phyloP scores from a whole-genome alignment of 148 eudicot species.

The Hydrangea macrophylla region DNA sequence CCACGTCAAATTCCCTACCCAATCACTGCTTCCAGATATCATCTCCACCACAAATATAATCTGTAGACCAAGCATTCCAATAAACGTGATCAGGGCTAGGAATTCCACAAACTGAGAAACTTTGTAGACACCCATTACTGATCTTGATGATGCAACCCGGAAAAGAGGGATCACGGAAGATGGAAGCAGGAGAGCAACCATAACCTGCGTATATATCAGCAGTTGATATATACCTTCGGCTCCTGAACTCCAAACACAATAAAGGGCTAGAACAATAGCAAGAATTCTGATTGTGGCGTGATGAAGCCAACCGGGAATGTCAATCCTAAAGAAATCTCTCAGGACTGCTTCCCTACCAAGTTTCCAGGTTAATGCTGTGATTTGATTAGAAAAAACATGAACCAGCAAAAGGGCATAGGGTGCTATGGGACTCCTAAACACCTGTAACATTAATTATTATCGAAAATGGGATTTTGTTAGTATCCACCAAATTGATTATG shows the following conservation, averaged over 20 bases:
- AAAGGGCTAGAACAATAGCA: constrained; percentile 68
- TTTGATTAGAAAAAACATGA: constrained; percentile 69
- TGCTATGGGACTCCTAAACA: constrained; percentile 49
- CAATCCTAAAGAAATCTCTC: constrained; percentile 61
- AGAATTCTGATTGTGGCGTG: constrained; percentile 70
- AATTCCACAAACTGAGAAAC: constrained; percentile 71
- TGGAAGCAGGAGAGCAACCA: constrained; percentile 82
- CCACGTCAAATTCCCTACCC: constrained; percentile 77
- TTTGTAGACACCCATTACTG: constrained; percentile 74
- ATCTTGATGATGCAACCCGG: constrained; percentile 72
- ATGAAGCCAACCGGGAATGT: constrained; percentile 93
- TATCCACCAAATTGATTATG: neutral
- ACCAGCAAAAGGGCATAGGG: constrained; percentile 55
- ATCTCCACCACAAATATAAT: constrained; percentile 73
- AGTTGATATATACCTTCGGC: constrained; percentile 87
- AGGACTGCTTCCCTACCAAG: constrained; percentile 59
- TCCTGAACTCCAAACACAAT: constrained; percentile 73
- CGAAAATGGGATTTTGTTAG: neutral
- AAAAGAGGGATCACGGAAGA: constrained; percentile 87
- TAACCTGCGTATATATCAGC: constrained; percentile 69
- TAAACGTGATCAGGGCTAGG: constrained; percentile 47
- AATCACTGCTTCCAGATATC: constrained; percentile 86
- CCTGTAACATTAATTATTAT: constrained; percentile 41
- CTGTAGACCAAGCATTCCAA: constrained; percentile 75
- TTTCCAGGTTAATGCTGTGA: constrained; percentile 68